Evolutionary conservation across 495 filamentous ascomycete species (phyloP), one percentile per base, ranked within the genome.

Genomic region (Penicillium malachiteum): DNA sequence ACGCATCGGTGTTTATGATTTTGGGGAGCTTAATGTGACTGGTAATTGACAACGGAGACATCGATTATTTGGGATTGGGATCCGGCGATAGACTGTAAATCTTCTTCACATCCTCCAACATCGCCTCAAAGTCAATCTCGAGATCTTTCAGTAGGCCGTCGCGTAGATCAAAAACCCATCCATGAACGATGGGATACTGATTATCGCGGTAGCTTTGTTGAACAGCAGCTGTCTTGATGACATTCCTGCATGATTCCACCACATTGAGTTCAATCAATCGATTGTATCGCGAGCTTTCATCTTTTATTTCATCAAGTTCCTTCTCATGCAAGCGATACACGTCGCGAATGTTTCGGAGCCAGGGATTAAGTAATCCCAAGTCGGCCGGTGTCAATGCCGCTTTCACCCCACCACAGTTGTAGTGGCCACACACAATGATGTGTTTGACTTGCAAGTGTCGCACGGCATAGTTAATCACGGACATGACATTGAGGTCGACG

Each of bases 361-460:
- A 96, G 0, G 83, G 84, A 68, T 94, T 89, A 17, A 94, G 75
- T 9, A 88, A 75, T 1, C 89, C 90, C 47, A 94, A 67, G 45
- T 85, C 82, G 8, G 63, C 63, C 48, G 89, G 81, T 1, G 75
- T 74, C 18, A 94, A 72, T 0, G 89, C 81, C 0, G 84, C 90
- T 0, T 75, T 77, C 3, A 87, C 88, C 1, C 91, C 90, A 3
- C 91, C 91, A 74, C 91, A 96, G 44, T 73, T 75, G 26, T 87
- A 85, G 74, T 96, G 91, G 0, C 91, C 91, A 74, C 88, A 91
- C 10, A 96, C 79, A 49, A 96, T 83, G 53, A 96, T 81, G 68
- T 91, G 87, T 73, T 88, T 80, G 62, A 94, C 90, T 47, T 85
- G 83, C 9, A 96, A 78, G 64, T 85, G 74, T 3, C 59, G 68